Evolutionary conservation across 31 red algal species (phyloP).

Genomic region (Asparagopsis taxiformis): DNA sequence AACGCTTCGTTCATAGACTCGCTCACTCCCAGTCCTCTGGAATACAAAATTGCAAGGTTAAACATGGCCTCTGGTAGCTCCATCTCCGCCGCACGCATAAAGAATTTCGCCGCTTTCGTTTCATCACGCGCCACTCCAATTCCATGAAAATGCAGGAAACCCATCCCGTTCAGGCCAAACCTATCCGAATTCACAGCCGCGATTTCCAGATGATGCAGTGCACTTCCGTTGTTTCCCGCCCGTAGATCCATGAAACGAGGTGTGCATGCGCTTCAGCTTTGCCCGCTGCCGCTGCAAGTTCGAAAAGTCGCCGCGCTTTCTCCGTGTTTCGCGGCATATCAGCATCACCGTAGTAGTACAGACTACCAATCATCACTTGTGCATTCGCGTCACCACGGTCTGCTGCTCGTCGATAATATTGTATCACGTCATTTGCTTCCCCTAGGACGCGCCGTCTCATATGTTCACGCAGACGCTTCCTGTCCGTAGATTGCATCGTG

Average conservation of each 20-base stretch:
- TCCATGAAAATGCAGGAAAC: slow-evolving; percentile 44
- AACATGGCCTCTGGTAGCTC: slow-evolving; percentile 72
- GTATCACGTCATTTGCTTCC: slow-evolving; percentile 60
- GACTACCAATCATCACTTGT: slow-evolving; percentile 49
- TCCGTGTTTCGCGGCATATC: slow-evolving; percentile 38
- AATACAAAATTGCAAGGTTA: slow-evolving; percentile 68
- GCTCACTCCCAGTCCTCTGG: slow-evolving; percentile 49
- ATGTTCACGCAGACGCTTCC: slow-evolving; percentile 11
- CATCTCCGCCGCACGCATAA: slow-evolving; percentile 41
- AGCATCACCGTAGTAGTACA: slow-evolving; percentile 39
- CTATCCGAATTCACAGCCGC: slow-evolving; percentile 30
- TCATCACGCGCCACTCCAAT: slow-evolving; percentile 42
- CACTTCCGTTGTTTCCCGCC: slow-evolving; percentile 38
- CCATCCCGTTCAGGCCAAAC: slow-evolving; percentile 49
- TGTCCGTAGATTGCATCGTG: neutral
- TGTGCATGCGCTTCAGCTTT: slow-evolving; percentile 43
- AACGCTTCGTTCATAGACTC: slow-evolving; percentile 11
- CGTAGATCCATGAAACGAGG: slow-evolving; percentile 59
- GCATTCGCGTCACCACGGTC: slow-evolving; percentile 56
- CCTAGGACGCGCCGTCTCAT: slow-evolving; percentile 17
- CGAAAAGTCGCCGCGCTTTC: slow-evolving; percentile 45
- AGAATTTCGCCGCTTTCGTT: slow-evolving; percentile 23
- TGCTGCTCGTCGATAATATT: slow-evolving; percentile 74
- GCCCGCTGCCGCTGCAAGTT: slow-evolving; percentile 37
- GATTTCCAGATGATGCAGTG: slow-evolving; percentile 31